Conservation (phyloP, 352 stramenopile genomes). For the Globisporangium paroecandrum region DNA sequence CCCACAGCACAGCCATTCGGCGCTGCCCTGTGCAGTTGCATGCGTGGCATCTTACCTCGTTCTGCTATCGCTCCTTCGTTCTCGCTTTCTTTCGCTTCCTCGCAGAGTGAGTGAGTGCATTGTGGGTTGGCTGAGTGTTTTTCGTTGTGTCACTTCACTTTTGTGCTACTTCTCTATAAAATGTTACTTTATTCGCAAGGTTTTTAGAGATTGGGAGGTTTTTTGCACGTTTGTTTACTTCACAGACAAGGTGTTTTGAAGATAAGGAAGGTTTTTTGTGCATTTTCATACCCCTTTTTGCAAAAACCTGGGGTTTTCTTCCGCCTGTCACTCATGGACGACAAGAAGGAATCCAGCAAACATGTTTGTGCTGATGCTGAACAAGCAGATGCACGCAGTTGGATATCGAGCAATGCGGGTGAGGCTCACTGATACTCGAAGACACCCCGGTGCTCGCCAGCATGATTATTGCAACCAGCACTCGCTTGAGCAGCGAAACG, state of each 20-base stretch:
- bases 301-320: background rate
- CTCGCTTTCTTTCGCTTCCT: constrained; percentile 12
- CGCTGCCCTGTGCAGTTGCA: background rate
- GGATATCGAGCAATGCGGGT: no score
- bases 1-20: background rate
- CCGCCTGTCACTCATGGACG: background rate
- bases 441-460: background rate
- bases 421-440: background rate
- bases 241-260: constrained; percentile 1
- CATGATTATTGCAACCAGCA: background rate
- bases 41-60: constrained; percentile 1
- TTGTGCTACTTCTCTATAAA: background rate
- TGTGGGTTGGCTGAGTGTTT: constrained; percentile 3
- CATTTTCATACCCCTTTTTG: background rate
- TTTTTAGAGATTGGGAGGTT: background rate
- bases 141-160: background rate
- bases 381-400: background rate
- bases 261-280: constrained; percentile 5
- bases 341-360: background rate
- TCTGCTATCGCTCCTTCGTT: constrained; percentile 2
- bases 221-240: background rate
- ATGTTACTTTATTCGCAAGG: background rate
- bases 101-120: background rate
- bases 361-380: no score
- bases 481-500: background rate